A percentile compares a stretch with the other conserved stretches of the same genome.
These are phyloP conservation scores for Suillus cothurnatus DNA, from an alignment of 768 basidiomycete genomes.

Conservation along the genomic window DNA sequence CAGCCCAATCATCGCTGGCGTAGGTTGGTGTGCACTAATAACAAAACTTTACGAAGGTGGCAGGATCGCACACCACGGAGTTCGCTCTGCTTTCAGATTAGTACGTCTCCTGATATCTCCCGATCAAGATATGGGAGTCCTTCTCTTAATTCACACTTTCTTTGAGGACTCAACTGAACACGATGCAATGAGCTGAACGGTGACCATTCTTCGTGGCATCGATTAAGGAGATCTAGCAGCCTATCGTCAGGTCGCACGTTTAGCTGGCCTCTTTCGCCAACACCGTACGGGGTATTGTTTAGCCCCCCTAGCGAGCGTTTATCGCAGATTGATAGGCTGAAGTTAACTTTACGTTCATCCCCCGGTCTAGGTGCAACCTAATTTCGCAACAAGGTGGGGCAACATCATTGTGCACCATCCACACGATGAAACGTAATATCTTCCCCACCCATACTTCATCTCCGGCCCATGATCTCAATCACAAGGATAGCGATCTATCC, in stretches of 20 bases:
- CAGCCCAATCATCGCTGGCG: background rate
- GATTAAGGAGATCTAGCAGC: background rate
- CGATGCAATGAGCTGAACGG: background rate
- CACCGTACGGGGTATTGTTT: background rate
- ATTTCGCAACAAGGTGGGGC: background rate
- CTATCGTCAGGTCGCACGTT: background rate
- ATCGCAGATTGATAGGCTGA: background rate
- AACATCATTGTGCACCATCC: background rate
- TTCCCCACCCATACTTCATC: conserved; percentile 1
- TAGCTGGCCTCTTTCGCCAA: conserved; percentile 1
- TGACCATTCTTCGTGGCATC: background rate
- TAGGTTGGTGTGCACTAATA: background rate
- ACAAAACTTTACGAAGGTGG: too few species aligned
- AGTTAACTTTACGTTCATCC: conserved; percentile 1
- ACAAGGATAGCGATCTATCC: background rate
- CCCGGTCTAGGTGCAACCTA: background rate
- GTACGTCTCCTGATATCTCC: background rate
- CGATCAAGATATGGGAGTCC: background rate
- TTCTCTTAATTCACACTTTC: background rate
- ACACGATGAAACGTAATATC: background rate
- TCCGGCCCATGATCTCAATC: background rate
- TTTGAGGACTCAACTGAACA: background rate
- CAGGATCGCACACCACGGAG: background rate
- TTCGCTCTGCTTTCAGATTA: background rate
- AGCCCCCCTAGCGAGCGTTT: background rate